These are phyloP conservation scores for Xylaria sp. DNA, from an alignment of 2,329 filamentous ascomycete species.

Conservation along the genomic window DNA sequence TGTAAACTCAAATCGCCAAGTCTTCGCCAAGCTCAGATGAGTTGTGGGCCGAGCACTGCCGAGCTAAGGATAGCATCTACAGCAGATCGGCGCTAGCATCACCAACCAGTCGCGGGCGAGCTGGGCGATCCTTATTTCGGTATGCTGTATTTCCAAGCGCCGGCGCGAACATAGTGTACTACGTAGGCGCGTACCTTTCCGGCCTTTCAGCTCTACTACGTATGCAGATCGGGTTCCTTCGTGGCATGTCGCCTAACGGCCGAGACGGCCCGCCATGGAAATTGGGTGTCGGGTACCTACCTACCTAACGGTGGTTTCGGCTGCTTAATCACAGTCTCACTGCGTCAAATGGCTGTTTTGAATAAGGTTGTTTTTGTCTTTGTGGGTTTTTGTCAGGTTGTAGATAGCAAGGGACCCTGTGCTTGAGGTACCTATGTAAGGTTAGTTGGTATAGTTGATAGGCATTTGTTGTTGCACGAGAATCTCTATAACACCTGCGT, in stretches of 20 bases:
- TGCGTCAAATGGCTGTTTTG: background rate
- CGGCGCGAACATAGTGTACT: background rate
- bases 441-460: background rate
- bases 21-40: background rate
- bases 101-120: background rate
- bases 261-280: too few relatives aligned
- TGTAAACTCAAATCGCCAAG: slow-evolving; percentile 9
- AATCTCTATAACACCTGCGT: background rate
- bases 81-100: slow-evolving; percentile 35
- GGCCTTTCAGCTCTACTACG: background rate
- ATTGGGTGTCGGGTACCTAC: background rate
- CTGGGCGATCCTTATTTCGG: slow-evolving; percentile 33
- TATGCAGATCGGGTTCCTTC: background rate
- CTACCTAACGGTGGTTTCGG: background rate
- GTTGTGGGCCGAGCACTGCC: background rate
- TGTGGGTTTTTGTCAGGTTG: background rate
- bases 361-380: too few relatives aligned
- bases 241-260: too few relatives aligned
- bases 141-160: background rate
- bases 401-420: background rate
- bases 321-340: background rate
- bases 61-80: slow-evolving; percentile 8
- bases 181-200: background rate
- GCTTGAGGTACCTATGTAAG: background rate
- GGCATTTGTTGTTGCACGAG: background rate